Conservation (phyloP, 306 rosid genomes). For the Pyrus betulifolia region DNA sequence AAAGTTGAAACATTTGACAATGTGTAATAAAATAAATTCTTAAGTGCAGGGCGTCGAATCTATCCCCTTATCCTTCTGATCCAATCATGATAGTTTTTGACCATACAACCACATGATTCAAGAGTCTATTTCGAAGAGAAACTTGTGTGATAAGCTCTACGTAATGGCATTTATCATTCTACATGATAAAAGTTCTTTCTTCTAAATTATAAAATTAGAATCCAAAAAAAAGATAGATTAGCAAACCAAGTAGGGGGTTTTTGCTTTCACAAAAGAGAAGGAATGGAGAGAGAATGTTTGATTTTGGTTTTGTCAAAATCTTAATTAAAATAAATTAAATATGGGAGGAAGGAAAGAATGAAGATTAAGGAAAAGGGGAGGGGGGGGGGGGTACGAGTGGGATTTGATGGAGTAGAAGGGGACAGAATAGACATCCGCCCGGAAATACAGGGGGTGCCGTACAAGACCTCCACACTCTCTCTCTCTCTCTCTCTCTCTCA, state of each 20-base stretch:
- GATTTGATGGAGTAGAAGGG: constrained; percentile 79
- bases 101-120: too few species aligned
- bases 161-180: rapidly evolving
- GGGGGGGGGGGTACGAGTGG: constrained; percentile 41
- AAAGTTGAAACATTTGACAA: too few species aligned
- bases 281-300: not conserved
- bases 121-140: too few species aligned
- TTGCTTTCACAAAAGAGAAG: not conserved
- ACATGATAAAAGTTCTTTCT: too few species aligned
- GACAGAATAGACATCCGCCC: constrained; percentile 98
- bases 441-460: constrained; percentile 83
- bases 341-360: not conserved
- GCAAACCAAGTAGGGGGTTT: not conserved
- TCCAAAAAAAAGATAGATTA: not conserved
- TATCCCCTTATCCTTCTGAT: too few species aligned
- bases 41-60: too few species aligned
- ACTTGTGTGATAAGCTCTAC: too few species aligned
- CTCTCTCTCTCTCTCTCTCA: constrained; percentile 9
- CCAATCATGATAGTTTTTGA: too few species aligned
- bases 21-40: too few species aligned
- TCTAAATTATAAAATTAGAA: not conserved
- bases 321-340: not conserved
- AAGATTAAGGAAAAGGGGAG: not conserved
- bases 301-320: not conserved
- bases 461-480: constrained; percentile 34